Conservation (phyloP, 2,329 filamentous ascomycete species). For the Zymoseptoria crescenta region DNA sequence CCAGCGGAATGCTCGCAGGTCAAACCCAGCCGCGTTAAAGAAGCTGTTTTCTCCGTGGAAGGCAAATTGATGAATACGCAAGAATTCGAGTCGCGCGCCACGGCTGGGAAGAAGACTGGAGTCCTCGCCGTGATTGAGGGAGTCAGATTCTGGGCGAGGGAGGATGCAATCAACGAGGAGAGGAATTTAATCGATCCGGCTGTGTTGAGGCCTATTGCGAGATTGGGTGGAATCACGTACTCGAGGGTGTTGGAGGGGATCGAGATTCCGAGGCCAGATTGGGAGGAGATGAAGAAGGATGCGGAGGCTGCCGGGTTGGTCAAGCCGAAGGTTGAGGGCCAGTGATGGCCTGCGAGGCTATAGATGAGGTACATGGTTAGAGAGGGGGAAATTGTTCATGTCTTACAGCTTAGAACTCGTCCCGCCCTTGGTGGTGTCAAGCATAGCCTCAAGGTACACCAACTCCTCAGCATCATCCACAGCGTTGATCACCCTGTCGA, state of each 20-base stretch:
- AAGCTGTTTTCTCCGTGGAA: conserved; percentile 78
- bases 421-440: conserved; percentile 8
- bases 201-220: conserved; percentile 65
- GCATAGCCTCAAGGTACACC: conserved; percentile 41
- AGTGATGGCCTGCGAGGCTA: conserved; percentile 23
- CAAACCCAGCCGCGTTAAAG: conserved; percentile 63
- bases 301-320: conserved; percentile 48
- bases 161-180: conserved; percentile 78
- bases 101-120: conserved; percentile 65
- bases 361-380: not conserved
- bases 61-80: conserved; percentile 63
- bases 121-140: conserved; percentile 74
- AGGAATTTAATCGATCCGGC: conserved; percentile 64
- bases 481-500: conserved; percentile 51
- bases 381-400: conserved; percentile 5
- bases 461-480: conserved; percentile 47
- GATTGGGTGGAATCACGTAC: conserved; percentile 83
- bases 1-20: conserved; percentile 60
- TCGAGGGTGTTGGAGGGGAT: conserved; percentile 60
- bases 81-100: conserved; percentile 68
- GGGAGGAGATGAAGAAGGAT: conserved; percentile 43
- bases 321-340: conserved; percentile 38
- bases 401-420: not conserved
- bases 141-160: conserved; percentile 77
- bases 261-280: conserved; percentile 59